Evolutionary conservation across 2,329 filamentous ascomycete genomes (phyloP), one percentile per base, ranked within the genome.

Genomic region (Fusarium cyanostomum): DNA sequence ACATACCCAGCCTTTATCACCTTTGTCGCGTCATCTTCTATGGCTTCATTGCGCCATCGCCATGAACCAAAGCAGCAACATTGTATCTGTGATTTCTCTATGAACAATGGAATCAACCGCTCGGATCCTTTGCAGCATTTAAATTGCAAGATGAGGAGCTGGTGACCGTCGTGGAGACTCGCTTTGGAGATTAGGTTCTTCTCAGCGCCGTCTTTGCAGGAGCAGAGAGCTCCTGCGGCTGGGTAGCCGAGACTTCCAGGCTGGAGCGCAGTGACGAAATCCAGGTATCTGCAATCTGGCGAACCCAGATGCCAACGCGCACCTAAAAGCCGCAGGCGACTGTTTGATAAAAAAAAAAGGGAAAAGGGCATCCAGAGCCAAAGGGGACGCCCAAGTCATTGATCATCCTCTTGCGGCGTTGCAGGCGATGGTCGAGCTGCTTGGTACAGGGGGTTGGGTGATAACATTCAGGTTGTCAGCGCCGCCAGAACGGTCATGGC

Each of bases 41-140:
- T 55, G 52, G 48, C 48, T 38, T 33, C 21, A 26, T 54, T 43
- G 51, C 42, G 28, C 46, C 66, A 67, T 70, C 62, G 62, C 34
- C 61, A 66, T 68, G 64, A 71, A 62, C 49, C 66, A 62, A 60
- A 68, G 54, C 64, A 62, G 66, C 69, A 65, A 59, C 68, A 62
- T 67, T 71, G 69, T 71, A 71, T 71, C 64, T 64, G 69, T 71
- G 69, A 71, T 68, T 69, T 71, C 63, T 67, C 64, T 68, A 69
- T 71, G 62, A 69, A 67, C 63, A 62, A 64, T 65, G 69, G 64
- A 62, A 62, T 45, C 67, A 62, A 64, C 51, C 56, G 66, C 62
- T 63, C 53, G 55, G 55, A 64, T 26, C 60, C 62, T 68, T 44
- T 64, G 66, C 69, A 68, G 51, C 69, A 59, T 71, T 69, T 69